phyloP scores from a whole-genome alignment of 1,139 yeast species.

The Yamadazyma sp. region DNA sequence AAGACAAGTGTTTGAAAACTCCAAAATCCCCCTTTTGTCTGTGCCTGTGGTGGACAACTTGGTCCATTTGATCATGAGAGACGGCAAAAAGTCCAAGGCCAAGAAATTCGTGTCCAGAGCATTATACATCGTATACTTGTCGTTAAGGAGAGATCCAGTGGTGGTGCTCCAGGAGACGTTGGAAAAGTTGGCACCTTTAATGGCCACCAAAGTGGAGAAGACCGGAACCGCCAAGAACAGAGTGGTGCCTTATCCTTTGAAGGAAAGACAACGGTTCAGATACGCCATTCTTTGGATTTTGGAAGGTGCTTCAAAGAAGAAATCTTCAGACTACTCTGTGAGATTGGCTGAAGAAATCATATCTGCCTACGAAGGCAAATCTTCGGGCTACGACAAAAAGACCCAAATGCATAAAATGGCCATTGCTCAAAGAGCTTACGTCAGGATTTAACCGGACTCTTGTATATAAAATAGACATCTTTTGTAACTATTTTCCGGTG shows the following conservation, averaged over 20 bases:
- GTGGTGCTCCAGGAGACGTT: slow-evolving; percentile 69
- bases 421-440: slow-evolving; percentile 75
- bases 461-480: slow-evolving; percentile 8
- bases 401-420: slow-evolving; percentile 83
- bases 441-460: slow-evolving; percentile 34
- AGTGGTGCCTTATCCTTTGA: slow-evolving; percentile 80
- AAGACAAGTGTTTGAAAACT: slow-evolving; percentile 47
- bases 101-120: slow-evolving; percentile 75
- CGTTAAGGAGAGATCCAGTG: slow-evolving; percentile 75
- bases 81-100: slow-evolving; percentile 86
- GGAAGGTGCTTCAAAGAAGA: slow-evolving; percentile 79
- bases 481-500: neutral
- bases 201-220: slow-evolving; percentile 72
- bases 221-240: slow-evolving; percentile 85
- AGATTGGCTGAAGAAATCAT: slow-evolving; percentile 88
- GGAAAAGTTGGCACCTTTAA: slow-evolving; percentile 83
- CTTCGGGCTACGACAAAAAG: slow-evolving; percentile 83
- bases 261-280: slow-evolving; percentile 78
- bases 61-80: slow-evolving; percentile 86
- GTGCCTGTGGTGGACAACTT: slow-evolving; percentile 78
- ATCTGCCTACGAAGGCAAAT: slow-evolving; percentile 73
- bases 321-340: slow-evolving; percentile 78
- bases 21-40: slow-evolving; percentile 58
- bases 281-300: slow-evolving; percentile 88
- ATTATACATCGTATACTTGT: slow-evolving; percentile 73